These are phyloP conservation scores for Trichosporon faecale DNA, from an alignment of 1,284 basidiomycete species.

Conservation along the genomic window DNA sequence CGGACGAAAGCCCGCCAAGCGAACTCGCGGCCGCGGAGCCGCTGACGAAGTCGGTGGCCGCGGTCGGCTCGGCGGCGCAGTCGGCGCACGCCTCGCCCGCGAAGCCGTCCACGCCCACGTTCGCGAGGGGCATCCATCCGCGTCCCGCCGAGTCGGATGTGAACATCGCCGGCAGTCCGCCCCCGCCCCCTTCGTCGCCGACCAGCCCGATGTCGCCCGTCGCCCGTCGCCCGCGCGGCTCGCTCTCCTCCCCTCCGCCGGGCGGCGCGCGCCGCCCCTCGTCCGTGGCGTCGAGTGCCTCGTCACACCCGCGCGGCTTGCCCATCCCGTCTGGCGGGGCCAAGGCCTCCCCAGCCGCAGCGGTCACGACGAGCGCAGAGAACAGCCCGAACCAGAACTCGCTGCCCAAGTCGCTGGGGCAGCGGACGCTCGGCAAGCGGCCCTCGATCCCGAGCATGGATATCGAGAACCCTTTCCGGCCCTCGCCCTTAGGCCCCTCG, in stretches of 20 bases:
- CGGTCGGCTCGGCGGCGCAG: background rate
- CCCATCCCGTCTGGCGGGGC: constrained; percentile 23
- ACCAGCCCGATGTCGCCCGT: background rate
- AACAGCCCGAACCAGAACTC: constrained; percentile 14
- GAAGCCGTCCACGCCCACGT: background rate
- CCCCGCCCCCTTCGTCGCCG: constrained; percentile 4
- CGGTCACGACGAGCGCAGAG: constrained; percentile 34
- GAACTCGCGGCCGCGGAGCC: background rate
- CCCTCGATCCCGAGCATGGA: background rate
- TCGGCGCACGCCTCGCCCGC: background rate
- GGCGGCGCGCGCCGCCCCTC: constrained; percentile 30
- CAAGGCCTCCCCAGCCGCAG: constrained; percentile 36
- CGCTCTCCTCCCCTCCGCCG: constrained; percentile 21
- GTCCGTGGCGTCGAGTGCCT: constrained; percentile 26
- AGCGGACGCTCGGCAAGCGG: constrained; percentile 12
- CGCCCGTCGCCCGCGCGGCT: background rate
- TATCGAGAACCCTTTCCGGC: background rate
- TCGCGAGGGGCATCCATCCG: constrained; percentile 2
- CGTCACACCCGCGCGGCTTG: constrained; percentile 29
- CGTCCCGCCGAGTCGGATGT: background rate
- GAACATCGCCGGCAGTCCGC: background rate
- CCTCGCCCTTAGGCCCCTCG: background rate
- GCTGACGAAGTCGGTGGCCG: background rate
- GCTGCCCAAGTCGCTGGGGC: background rate
- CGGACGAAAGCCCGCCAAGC: background rate